Conservation (phyloP, 2,329 filamentous ascomycete species). For the Talaromyces funiculosus region DNA sequence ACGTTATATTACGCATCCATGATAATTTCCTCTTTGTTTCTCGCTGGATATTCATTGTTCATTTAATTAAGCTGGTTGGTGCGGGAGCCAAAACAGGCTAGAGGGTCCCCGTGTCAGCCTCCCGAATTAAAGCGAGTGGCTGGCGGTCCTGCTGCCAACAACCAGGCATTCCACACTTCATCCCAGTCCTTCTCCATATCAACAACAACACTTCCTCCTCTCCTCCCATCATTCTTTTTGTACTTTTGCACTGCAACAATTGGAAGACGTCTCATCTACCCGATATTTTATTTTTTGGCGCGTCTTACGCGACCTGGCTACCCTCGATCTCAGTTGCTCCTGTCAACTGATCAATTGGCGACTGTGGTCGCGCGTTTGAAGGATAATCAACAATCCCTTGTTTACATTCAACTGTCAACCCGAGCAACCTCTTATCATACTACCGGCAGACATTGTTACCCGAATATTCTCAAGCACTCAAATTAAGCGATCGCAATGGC, state of each 20-base stretch:
- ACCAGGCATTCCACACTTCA: slow-evolving; percentile 3
- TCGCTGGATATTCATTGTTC: neutral
- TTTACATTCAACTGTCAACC: slow-evolving; percentile 3
- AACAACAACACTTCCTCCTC: slow-evolving; percentile 6
- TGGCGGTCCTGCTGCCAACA: slow-evolving; percentile 7
- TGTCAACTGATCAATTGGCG: neutral
- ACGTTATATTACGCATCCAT: too few species aligned
- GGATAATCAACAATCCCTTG: slow-evolving; percentile 9
- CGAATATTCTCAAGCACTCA: neutral
- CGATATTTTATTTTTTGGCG: neutral
- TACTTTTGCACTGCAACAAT: neutral
- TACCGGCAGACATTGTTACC: neutral
- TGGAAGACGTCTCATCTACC: neutral
- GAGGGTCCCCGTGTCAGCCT: slow-evolving; percentile 5
- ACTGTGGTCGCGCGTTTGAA: neutral
- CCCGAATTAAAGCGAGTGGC: slow-evolving; percentile 14
- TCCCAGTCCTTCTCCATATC: neutral
- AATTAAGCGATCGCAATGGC: slow-evolving; percentile 29
- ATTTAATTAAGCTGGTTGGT: neutral
- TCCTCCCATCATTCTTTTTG: neutral
- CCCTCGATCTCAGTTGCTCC: neutral
- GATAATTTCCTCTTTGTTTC: neutral
- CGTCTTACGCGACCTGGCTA: neutral
- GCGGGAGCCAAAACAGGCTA: neutral
- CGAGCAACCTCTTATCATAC: neutral